Base-by-base conservation (phyloP, 345 rosid species). In the Boechera stricta region DNA sequence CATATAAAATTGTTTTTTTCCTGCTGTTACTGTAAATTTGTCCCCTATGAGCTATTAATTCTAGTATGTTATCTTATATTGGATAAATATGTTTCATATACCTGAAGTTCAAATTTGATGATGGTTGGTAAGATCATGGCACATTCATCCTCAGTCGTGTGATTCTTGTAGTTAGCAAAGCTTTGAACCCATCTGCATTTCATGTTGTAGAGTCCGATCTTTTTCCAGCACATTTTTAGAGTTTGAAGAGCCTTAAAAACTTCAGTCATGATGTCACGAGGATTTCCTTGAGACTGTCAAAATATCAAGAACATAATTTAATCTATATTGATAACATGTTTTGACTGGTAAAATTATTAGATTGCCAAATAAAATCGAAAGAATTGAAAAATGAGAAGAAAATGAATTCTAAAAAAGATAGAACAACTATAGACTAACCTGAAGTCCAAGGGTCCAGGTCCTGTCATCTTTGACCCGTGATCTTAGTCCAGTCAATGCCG, bases 21-120 rank as follows among this genome's bases (percentile, higher is more conserved):
- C 29, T 28, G 2, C 29, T 28, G 29, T 28, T 28, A 28, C 3
- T 28, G 0, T 28, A 28, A 28, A 28, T 2, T 28, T 28, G 29
- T 28, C 2, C 0, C 0, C 29, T 28, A 28, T 28, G 29, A 28
- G 29, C 24, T 21, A 21, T 28, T 28, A 28, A 28, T 28, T 28
- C 29, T 28, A 28, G 29, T 28, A 28, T 28, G 29, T 28, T 28
- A 28, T 28, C 29, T 28, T 28, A 28, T 2, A 28, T 28, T 28
- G 29, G 29, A 28, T 2, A 28, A 28, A 28, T 28, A 26, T 26
- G 28, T 26, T 26, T 9, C 10, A 3, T 35, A 6, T 48, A 91
- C 97, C 92, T 93, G 92, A 73, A 91, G 82, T 85, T 91, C 97
- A 71, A 90, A 91, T 82, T 91, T 89, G 64, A 94, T 85, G 4